Base-by-base conservation (phyloP, 106 monocot genomes). In the Dendrobium nobile region DNA sequence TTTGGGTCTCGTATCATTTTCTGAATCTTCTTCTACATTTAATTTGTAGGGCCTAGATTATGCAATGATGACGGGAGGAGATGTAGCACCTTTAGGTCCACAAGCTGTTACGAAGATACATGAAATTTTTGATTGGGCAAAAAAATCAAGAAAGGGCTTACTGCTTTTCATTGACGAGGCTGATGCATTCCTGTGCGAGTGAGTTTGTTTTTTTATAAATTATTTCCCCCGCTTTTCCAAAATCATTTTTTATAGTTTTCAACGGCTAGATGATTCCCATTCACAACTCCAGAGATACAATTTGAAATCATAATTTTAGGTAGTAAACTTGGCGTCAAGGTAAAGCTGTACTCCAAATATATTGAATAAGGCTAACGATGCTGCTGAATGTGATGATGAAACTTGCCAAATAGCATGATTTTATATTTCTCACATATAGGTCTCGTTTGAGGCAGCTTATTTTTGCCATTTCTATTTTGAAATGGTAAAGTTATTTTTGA, bases 11-110 rank as follows among this genome's bases (percentile, higher is more conserved):
- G 5, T 28, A 26, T 77, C 11, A 77, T 20, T 77, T 54, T 77
- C 24, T 54, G 55, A 47, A 26, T 17, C 24, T n/a, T 65, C 26
- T 65, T 65, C 26, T 24, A 8, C 64, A 51, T 26, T 65, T n/a
- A 4, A 67, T 82, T 5, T 42, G 20, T 88, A 95, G 96, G 96
- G 94, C 64, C 82, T 96, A 41, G 96, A 96, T 90, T 96, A 96
- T 86, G 96, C 96, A 75, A 96, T 96, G 96, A 96, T 96, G 96
- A 94, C 96, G 11, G 96, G 96, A 64, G 96, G 96, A n/a, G 96
- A 96, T 82, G 96, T 96, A 75, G 96, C 92, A 67, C 96, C 96
- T 41, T 82, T 96, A 58, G 94, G 96, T 80, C 92, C 96, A 75
- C 85, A 96, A 72, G 96, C 94, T 83, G 96, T 96, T 41, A 96